phyloP scores from a whole-genome alignment of 2,329 filamentous ascomycete genomes.

The Rhynchosporium graminicola region DNA sequence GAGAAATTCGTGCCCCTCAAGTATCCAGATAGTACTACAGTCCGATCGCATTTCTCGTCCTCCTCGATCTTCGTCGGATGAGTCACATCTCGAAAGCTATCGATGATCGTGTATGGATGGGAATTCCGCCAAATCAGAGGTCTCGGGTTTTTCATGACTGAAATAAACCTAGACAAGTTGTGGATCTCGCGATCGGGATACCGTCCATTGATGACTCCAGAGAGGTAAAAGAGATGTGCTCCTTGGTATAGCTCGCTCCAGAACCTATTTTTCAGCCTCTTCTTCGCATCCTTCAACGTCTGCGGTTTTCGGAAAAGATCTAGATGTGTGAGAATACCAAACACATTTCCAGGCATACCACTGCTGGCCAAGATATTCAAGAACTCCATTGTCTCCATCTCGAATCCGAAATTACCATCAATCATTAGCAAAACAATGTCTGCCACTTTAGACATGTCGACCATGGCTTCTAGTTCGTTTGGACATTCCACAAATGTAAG shows the following conservation, averaged over 20 bases:
- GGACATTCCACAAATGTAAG: conserved; percentile 96
- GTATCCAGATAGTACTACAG: conserved; percentile 89
- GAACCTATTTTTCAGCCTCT: conserved; percentile 89
- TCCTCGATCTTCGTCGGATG: conserved; percentile 90
- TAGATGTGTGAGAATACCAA: conserved; percentile 93
- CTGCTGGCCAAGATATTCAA: conserved; percentile 89
- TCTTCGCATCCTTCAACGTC: conserved; percentile 89
- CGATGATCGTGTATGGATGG: conserved; percentile 90
- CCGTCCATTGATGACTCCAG: conserved; percentile 91
- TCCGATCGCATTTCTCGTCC: conserved; percentile 85
- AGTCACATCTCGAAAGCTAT: conserved; percentile 93
- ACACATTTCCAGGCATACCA: conserved; percentile 98
- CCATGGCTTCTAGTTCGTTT: conserved; percentile 95
- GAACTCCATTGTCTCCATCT: conserved; percentile 99
- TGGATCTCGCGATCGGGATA: conserved; percentile 97
- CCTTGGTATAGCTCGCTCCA: conserved; percentile 98
- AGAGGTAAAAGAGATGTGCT: conserved; percentile 95
- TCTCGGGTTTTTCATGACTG: conserved; percentile 98
- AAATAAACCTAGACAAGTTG: conserved; percentile 91
- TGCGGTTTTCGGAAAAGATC: conserved; percentile 95
- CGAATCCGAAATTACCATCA: conserved; percentile 97
- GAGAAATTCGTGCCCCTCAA: conserved; percentile 93
- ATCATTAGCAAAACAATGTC: conserved; percentile 98
- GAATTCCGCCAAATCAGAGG: conserved; percentile 96
- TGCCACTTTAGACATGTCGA: conserved; percentile 94